A percentile compares a stretch with the other conserved stretches of the same genome.
Conservation (phyloP, 352 stramenopile species). For the Globisporangium parvum region DNA sequence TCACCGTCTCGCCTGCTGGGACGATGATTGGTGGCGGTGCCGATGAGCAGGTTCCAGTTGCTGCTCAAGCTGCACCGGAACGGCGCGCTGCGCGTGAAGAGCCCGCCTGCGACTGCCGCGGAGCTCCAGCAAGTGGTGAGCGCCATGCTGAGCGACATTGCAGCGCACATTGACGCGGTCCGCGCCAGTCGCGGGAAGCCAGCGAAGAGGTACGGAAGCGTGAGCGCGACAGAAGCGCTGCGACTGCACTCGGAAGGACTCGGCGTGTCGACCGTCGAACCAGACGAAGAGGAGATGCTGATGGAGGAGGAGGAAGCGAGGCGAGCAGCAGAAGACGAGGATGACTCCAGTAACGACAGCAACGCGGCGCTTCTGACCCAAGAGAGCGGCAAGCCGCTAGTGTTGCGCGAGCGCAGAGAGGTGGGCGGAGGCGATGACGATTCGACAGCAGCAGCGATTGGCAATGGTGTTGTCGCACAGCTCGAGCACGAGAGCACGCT, state of each 20-base stretch:
- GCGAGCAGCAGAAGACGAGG: not conserved
- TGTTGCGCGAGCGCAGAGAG: no score
- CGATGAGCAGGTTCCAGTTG: constrained; percentile 25
- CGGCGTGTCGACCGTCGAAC: not conserved
- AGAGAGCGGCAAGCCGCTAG: no score
- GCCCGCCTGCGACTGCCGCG: constrained; percentile 15
- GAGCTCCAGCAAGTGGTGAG: constrained; percentile 23
- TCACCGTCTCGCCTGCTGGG: not conserved
- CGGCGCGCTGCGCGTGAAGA: constrained; percentile 29
- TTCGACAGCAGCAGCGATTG: not conserved
- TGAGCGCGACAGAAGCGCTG: constrained; percentile 4
- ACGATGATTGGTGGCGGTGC: not conserved
- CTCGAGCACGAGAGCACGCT: not conserved
- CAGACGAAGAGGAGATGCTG: constrained; percentile 1
- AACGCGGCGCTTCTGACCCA: no score
- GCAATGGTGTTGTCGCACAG: no score
- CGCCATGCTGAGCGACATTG: constrained; percentile 22
- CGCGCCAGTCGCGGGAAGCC: constrained; percentile 10
- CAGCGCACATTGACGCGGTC: constrained; percentile 12
- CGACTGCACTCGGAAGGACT: not conserved
- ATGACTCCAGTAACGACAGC: not conserved
- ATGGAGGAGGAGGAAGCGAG: not conserved
- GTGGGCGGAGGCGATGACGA: not conserved
- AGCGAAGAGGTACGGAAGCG: not conserved
- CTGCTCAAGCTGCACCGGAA: constrained; percentile 28